Evolutionary conservation across 495 filamentous ascomycete genomes (phyloP).

Genomic region (Xanthoparmelia taractica): DNA sequence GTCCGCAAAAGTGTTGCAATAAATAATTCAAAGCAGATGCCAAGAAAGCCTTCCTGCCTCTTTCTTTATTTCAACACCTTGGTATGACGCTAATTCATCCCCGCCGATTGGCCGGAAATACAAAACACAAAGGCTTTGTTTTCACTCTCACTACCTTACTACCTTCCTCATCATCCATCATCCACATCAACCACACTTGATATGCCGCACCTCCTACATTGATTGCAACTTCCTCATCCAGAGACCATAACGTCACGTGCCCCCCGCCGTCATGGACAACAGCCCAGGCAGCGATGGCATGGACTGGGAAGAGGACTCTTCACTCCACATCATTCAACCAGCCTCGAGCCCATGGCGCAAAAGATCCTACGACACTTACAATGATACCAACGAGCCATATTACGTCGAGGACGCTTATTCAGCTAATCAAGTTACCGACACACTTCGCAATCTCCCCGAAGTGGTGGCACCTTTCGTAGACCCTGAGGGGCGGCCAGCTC

Average conservation of each 20-base stretch:
- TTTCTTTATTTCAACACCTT: background rate
- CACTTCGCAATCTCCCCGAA: background rate
- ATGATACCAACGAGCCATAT: background rate
- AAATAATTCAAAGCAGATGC: background rate
- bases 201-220: background rate
- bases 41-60: background rate
- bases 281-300: background rate
- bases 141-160: slow-evolving; percentile 2
- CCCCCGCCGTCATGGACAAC: background rate
- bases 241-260: background rate
- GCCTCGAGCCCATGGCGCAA: background rate
- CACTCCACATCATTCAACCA: slow-evolving; percentile 6
- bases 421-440: background rate
- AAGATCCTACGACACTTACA: slow-evolving; percentile 1
- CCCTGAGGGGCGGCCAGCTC: background rate
- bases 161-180: background rate
- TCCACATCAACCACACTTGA: background rate
- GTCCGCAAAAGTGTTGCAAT: no score
- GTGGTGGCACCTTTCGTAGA: background rate
- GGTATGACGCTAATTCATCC: background rate
- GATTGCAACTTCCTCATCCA: background rate
- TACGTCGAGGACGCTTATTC: background rate
- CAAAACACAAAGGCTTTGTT: background rate
- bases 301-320: background rate
- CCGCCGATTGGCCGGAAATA: background rate